Percentiles rank a stretch among this genome's conserved stretches.
Conservation (phyloP, 2,329 filamentous ascomycete species). For the Aspergillus sp. region DNA sequence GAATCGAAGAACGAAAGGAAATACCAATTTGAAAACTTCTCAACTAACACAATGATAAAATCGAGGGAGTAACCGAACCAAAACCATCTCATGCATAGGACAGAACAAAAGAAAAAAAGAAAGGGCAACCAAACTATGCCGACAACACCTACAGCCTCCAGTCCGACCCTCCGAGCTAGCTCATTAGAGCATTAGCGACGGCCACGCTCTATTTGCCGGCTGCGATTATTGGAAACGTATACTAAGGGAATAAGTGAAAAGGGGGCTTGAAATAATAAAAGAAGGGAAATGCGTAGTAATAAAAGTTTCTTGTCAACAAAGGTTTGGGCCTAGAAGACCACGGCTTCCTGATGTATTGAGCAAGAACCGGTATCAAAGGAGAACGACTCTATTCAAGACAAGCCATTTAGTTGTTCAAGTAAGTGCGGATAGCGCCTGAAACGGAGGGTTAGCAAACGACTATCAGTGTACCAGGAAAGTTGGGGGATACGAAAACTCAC, state of each 20-base stretch:
- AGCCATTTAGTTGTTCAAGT: constrained; percentile 39
- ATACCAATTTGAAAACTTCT: constrained; percentile 6
- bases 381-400: constrained; percentile 2
- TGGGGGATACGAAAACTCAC: constrained; percentile 29
- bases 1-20: constrained; percentile 7
- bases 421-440: constrained; percentile 41
- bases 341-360: no score
- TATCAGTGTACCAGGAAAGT: neutral
- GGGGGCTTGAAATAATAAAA: no score
- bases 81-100: neutral
- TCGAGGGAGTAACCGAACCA: constrained; percentile 1
- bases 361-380: constrained; percentile 1
- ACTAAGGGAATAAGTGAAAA: no score
- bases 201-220: no score
- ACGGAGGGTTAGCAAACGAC: neutral
- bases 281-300: no score
- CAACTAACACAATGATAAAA: neutral
- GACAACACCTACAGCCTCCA: no score
- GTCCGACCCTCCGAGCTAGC: no score
- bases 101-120: neutral
- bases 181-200: no score
- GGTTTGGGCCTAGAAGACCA: no score
- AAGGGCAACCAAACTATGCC: no score
- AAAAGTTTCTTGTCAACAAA: no score
- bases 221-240: no score